A percentile compares a stretch with the other conserved stretches of the same genome.
phyloP scores from a whole-genome alignment of 75 land plant species.

The Selaginella tamariscina region DNA sequence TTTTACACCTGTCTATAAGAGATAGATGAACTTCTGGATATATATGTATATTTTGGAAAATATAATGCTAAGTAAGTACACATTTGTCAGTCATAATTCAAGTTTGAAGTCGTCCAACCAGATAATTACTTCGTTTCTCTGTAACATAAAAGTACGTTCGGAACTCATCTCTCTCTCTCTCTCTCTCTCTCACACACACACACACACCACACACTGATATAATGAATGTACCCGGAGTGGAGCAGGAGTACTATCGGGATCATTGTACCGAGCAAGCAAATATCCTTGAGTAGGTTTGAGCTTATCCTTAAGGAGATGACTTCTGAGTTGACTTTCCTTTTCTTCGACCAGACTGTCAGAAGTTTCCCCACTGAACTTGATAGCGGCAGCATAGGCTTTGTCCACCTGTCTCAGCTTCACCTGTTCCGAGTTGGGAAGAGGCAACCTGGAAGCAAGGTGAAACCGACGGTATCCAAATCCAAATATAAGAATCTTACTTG shows the following conservation, averaged over 20 bases:
- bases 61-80: too few species aligned
- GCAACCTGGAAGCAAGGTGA: constrained; percentile 68
- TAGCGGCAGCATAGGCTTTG: constrained; percentile 58
- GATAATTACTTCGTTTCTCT: constrained; percentile 86
- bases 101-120: constrained; percentile 58
- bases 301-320: constrained; percentile 44
- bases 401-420: constrained; percentile 43
- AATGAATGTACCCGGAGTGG: constrained; percentile 41
- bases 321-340: constrained; percentile 43
- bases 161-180: constrained; percentile 1
- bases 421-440: constrained; percentile 42
- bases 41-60: too few species aligned
- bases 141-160: constrained; percentile 15
- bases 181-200: neutral
- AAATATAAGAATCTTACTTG: constrained; percentile 21
- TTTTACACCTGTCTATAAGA: too few species aligned
- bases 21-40: too few species aligned
- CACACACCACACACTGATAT: neutral
- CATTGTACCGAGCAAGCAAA: constrained; percentile 90
- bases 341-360: constrained; percentile 50
- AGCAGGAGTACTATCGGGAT: constrained; percentile 68
- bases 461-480: too few species aligned
- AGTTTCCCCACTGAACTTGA: constrained; percentile 71
- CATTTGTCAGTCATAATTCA: constrained; percentile 15
- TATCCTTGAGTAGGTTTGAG: constrained; percentile 50